A percentile compares a stretch with the other conserved stretches of the same genome.
Evolutionary conservation across 306 rosid species (phyloP).

Genomic region (Pyrus communis): DNA sequence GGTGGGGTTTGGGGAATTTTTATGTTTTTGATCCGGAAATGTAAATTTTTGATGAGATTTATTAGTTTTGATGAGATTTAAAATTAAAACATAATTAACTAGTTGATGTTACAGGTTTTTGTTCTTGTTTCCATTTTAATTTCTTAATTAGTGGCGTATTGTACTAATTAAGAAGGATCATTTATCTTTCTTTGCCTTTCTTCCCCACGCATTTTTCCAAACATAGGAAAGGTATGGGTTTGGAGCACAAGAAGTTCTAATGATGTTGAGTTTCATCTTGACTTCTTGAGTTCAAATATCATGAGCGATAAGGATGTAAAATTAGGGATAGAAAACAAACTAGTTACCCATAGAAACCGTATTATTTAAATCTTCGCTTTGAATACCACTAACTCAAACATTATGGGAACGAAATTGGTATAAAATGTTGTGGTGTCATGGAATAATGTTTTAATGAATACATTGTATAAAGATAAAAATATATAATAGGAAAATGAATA

Average conservation of each 20-base stretch:
- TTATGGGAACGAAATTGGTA: not conserved
- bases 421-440: no score
- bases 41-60: conserved; percentile 36
- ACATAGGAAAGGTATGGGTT: not conserved
- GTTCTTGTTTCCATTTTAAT: not conserved
- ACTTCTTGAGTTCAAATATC: not conserved
- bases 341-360: not conserved
- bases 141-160: not conserved
- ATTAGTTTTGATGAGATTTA: not conserved
- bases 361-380: not conserved
- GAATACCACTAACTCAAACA: not conserved
- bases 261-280: not conserved
- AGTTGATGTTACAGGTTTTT: not conserved
- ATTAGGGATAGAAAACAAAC: not conserved
- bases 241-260: not conserved
- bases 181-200: not conserved
- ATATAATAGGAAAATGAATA: no score
- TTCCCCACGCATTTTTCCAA: not conserved
- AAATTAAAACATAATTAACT: conserved; percentile 3
- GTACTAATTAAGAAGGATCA: not conserved
- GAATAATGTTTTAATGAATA: not conserved
- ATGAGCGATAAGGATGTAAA: fast-evolving
- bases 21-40: conserved; percentile 24
- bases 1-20: conserved; percentile 10
- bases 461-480: no score